Percentiles rank a stretch among this genome's conserved stretches.
phyloP scores from a whole-genome alignment of 2,329 filamentous ascomycete genomes.

The Calonectria fujianensis region DNA sequence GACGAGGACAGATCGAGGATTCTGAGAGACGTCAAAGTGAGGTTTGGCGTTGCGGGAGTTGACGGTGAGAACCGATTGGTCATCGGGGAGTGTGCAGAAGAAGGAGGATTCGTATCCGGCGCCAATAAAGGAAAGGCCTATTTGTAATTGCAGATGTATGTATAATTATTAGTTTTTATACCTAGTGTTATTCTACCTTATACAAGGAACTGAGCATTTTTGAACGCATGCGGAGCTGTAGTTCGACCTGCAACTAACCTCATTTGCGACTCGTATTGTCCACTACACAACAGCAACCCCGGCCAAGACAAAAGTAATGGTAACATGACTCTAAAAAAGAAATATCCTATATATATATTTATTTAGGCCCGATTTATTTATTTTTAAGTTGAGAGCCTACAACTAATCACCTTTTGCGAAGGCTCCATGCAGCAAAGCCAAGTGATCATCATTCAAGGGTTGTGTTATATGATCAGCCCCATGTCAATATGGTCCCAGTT shows the following conservation, averaged over 20 bases:
- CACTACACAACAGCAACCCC: too few relatives aligned
- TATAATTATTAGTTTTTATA: neutral
- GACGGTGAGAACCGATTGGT: neutral
- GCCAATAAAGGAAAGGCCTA: conserved; percentile 13
- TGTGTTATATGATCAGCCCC: too few relatives aligned
- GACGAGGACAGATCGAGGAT: conserved; percentile 22
- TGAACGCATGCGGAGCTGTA: neutral
- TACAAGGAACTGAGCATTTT: neutral
- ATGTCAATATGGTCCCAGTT: neutral
- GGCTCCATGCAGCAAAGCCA: too few relatives aligned
- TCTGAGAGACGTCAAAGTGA: conserved; percentile 26
- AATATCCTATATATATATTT: too few relatives aligned
- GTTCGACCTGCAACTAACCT: neutral
- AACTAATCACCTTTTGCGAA: too few relatives aligned
- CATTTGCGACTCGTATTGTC: too few relatives aligned
- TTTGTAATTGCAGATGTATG: neutral
- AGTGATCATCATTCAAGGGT: too few relatives aligned
- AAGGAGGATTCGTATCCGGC: conserved; percentile 6
- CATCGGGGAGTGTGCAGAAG: conserved; percentile 23
- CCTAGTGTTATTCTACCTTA: neutral
- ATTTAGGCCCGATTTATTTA: too few relatives aligned
- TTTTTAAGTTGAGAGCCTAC: too few relatives aligned
- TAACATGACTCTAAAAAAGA: too few relatives aligned
- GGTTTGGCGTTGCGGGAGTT: neutral
- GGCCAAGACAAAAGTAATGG: too few relatives aligned